These are phyloP conservation scores for Canna indica DNA, from an alignment of 176 grass and related monocot species.

Conservation along the genomic window DNA sequence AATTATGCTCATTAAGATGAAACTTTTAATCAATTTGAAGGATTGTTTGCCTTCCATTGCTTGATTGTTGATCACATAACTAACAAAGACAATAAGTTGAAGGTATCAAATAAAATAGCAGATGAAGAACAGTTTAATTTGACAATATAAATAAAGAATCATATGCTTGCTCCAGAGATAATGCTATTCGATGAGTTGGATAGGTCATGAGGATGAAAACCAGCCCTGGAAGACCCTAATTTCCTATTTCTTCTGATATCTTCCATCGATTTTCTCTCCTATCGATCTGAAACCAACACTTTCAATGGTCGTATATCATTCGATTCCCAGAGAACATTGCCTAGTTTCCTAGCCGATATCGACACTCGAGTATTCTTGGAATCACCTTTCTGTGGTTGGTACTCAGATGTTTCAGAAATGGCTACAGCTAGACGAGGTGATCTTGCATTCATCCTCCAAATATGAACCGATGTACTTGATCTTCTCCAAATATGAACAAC, in stretches of 20 bases:
- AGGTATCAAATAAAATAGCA: background rate
- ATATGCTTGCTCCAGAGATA: background rate
- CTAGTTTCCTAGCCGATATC: slow-evolving; percentile 63
- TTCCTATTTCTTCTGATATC: background rate
- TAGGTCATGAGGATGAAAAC: background rate
- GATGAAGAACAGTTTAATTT: background rate
- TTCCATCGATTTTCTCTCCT: background rate
- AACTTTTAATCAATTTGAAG: background rate
- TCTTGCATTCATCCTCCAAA: slow-evolving; percentile 3
- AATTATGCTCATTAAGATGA: slow-evolving; percentile 9
- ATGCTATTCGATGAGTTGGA: background rate
- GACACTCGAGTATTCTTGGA: slow-evolving; percentile 8
- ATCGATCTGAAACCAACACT: background rate
- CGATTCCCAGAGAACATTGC: slow-evolving; percentile 43
- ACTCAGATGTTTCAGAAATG: slow-evolving; percentile 35
- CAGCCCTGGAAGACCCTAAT: background rate
- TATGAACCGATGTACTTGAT: slow-evolving; percentile 1
- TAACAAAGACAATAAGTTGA: background rate
- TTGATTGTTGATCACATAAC: slow-evolving; percentile 1
- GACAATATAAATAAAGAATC: background rate
- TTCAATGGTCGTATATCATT: slow-evolving; percentile 27
- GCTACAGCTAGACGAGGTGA: slow-evolving; percentile 19
- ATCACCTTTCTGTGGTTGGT: slow-evolving; percentile 12
- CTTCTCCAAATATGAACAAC: slow-evolving; percentile 70
- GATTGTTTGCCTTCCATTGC: slow-evolving; percentile 25